Evolutionary conservation across 2,329 filamentous ascomycete species (phyloP), one percentile per base, ranked within the genome.

Genomic region (Alternaria ethzedia): DNA sequence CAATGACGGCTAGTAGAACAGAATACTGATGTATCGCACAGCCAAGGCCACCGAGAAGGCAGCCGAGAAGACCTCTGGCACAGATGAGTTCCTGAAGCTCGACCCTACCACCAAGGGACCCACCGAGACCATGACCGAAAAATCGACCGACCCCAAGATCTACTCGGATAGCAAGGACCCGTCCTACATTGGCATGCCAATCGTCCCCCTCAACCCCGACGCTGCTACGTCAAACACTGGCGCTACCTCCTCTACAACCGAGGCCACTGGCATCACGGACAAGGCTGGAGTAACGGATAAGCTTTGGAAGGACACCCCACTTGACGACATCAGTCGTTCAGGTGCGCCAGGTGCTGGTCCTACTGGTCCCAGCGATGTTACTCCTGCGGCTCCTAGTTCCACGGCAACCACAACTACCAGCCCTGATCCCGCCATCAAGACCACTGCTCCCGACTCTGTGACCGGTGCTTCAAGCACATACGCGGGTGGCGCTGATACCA

Each of bases 191-290:
- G 62, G 66, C 51, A 64, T 66, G 61, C 55, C 70, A n/a, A 67
- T 65, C 55, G 59, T 67, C 25, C 68, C 70, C 28, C 68, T 65
- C 55, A 70, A 71, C 45, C 63, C 71, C 26, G 64, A 70, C 54
- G 61, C 55, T 45, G 64, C 68, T 41, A 70, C 72, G n/a, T 56
- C 68, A 12, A 63, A 63, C 47, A 68, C 65, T n/a, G 56, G 43
- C 4, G 64, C 71, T 21, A 69, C 74, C 41, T 61, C 72, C 20
- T 66, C 71, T 54, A 57, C 70, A 20, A 75, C 72, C 8, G 69
- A 71, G 47, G 69, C 71, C 28, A 78, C 76, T n/a, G 77, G 70
- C 50, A 69, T 76, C 26, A 75, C 71, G 9, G 71, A 71, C 59
- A 67, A 67, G 50, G 60, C 72, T 36, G 68, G 69, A 21, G 67